phyloP scores from a whole-genome alignment of 179 eudicot genomes.

The Beta macrorhiza region DNA sequence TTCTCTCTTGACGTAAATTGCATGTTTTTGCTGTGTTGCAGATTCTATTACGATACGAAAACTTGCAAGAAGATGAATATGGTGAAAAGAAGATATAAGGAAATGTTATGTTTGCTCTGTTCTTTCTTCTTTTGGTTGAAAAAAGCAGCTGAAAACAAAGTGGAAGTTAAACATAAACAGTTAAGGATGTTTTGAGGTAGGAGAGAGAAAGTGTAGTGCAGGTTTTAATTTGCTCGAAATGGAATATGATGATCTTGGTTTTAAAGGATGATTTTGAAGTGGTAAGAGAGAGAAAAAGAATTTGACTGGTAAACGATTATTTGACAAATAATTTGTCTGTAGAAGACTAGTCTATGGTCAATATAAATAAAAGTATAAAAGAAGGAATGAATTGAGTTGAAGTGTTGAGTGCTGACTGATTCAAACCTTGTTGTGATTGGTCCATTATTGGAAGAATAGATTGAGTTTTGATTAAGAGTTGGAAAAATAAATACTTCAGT shows the following conservation, averaged over 20 bases:
- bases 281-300: conserved; percentile 31
- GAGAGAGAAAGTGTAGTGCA: conserved; percentile 8
- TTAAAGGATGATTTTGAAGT: conserved; percentile 18
- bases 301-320: conserved; percentile 71
- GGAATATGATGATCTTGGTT: conserved; percentile 23
- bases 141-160: conserved; percentile 12
- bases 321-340: conserved; percentile 9
- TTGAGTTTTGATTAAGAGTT: conserved; percentile 17
- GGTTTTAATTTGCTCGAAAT: conserved; percentile 14
- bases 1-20: conserved; percentile 10
- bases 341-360: conserved; percentile 58
- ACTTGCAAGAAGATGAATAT: conserved; percentile 7
- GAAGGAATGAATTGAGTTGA: conserved; percentile 2
- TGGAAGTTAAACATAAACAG: too few species aligned
- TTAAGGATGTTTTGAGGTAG: conserved; percentile 4
- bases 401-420: conserved; percentile 47
- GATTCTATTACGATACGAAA: neutral
- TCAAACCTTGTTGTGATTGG: conserved; percentile 43
- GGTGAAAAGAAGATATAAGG: conserved; percentile 23
- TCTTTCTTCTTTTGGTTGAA: neutral
- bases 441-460: conserved; percentile 20
- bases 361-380: conserved; percentile 18
- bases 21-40: conserved; percentile 5
- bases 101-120: neutral
- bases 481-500: neutral